These are phyloP conservation scores for Pleurotus salmoneostramineus DNA, from an alignment of 768 basidiomycete genomes.

Conservation along the genomic window DNA sequence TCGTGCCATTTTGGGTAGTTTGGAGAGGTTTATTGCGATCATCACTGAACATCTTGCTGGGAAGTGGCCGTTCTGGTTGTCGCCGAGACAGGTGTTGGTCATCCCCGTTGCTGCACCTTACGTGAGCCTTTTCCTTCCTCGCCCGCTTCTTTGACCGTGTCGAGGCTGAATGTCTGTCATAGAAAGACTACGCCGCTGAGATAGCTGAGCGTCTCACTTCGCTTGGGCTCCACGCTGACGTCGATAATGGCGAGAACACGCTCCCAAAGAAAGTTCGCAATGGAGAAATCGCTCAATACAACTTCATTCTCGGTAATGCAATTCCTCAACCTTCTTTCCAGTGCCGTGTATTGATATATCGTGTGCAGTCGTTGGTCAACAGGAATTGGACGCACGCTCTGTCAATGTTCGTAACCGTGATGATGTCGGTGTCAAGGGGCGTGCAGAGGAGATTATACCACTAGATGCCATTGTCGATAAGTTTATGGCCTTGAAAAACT, in stretches of 20 bases:
- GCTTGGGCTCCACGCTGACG: conserved; percentile 82
- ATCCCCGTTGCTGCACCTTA: conserved; percentile 90
- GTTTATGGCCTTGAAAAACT: conserved; percentile 66
- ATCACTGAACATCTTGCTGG: conserved; percentile 97
- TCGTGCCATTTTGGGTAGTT: conserved; percentile 88
- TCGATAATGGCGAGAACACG: conserved; percentile 89
- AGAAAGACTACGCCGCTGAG: conserved; percentile 90
- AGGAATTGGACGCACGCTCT: conserved; percentile 79
- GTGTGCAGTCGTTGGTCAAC: conserved; percentile 83
- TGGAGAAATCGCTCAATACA: conserved; percentile 96
- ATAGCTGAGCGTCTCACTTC: conserved; percentile 64
- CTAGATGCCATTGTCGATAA: conserved; percentile 70
- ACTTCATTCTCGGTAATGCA: conserved; percentile 84
- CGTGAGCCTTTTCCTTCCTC: conserved; percentile 45
- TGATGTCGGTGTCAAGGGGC: conserved; percentile 82
- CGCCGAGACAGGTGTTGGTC: conserved; percentile 92
- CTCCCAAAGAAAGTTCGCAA: conserved; percentile 97
- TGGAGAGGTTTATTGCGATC: conserved; percentile 96
- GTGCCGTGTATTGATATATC: background rate
- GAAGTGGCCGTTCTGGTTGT: conserved; percentile 99
- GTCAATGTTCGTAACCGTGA: conserved; percentile 97
- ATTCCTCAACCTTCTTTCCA: background rate
- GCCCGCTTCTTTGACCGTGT: background rate
- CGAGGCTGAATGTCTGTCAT: conserved; percentile 11
- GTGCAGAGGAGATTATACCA: conserved; percentile 64